Base-by-base conservation (phyloP, 1,284 basidiomycete genomes). In the Microstroma glucosiphilum region DNA sequence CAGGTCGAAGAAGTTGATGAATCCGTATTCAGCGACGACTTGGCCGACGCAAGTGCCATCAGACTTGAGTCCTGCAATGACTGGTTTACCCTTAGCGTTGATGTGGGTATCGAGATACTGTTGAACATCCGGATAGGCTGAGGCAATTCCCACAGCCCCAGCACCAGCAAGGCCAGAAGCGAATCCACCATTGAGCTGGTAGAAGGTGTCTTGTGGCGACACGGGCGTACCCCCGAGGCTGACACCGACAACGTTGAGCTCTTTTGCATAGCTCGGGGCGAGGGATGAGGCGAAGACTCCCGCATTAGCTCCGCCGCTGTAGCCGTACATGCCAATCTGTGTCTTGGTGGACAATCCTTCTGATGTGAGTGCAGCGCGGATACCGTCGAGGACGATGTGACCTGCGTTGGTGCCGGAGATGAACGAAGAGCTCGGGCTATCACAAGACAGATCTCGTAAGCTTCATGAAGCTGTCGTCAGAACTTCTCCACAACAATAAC, bases 381-480 rank as follows among this genome's bases (percentile, higher is more conserved):
- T 40, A 25, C 53, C 63, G 41, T 66, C 65, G 11, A 66, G 57
- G 8, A 40, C 40, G 1, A 51, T 59, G 9, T 55, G 40, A 13
- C 62, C 65, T 53, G 64, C 55, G 15, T 25, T 41, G 25, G 25
- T 37, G 21, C 65, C 65, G 30, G 55, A 56, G 40, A 57, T 61
- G 55, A 60, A 60, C 12, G 65, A 54, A 25, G 51, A 17, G 55
- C 37, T 1, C 13, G 59, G 11, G 64, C 58, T 9, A 77, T 55
- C 40, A 56, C 57, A 6, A 57, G 30, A 37, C 30, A 37, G 9
- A 9, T 37, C 3, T 37, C 30, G 30, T 37, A 37, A 37, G 30
- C 9, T 4, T 65, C 73, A 70, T 73, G 7, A 66, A 71, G 46
- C 73, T 72, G 21, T 65, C 68, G 62, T 76, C 71, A 71, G 54